phyloP scores from a whole-genome alignment of 2,329 filamentous ascomycete species.

The Trichophaea hybrida region DNA sequence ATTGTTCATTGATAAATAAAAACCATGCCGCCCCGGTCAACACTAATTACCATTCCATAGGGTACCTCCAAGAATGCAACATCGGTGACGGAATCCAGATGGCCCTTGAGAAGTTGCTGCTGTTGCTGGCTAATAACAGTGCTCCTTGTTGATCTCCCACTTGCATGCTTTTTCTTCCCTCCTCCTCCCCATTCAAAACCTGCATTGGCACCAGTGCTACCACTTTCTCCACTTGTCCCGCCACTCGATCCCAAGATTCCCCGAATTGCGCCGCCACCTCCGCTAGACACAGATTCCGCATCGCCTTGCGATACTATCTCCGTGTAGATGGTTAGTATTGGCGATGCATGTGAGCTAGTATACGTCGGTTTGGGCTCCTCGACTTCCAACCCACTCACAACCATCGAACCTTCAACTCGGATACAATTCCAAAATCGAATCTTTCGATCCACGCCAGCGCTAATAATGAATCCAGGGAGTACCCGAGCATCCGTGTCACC shows the following conservation, averaged over 20 bases:
- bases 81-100: constrained; percentile 77
- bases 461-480: constrained; percentile 59
- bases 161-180: constrained; percentile 23
- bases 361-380: constrained; percentile 65
- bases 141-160: constrained; percentile 47
- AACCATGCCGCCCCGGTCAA: constrained; percentile 75
- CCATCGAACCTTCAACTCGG: constrained; percentile 58
- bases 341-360: constrained; percentile 46
- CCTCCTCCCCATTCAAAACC: too few relatives aligned
- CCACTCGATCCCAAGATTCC: constrained; percentile 1
- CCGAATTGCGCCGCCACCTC: constrained; percentile 21
- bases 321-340: constrained; percentile 49
- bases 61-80: constrained; percentile 67
- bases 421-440: constrained; percentile 87
- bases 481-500: constrained; percentile 44
- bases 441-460: constrained; percentile 77
- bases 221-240: constrained; percentile 1
- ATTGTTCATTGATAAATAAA: constrained; percentile 58
- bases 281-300: constrained; percentile 23
- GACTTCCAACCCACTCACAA: constrained; percentile 62
- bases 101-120: constrained; percentile 68
- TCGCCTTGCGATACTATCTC: constrained; percentile 41
- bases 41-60: constrained; percentile 84
- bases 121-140: constrained; percentile 82
- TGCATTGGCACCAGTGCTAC: neutral